These are phyloP conservation scores for Lactifluus piperatus DNA, from an alignment of 768 basidiomycete species.

Conservation along the genomic window DNA sequence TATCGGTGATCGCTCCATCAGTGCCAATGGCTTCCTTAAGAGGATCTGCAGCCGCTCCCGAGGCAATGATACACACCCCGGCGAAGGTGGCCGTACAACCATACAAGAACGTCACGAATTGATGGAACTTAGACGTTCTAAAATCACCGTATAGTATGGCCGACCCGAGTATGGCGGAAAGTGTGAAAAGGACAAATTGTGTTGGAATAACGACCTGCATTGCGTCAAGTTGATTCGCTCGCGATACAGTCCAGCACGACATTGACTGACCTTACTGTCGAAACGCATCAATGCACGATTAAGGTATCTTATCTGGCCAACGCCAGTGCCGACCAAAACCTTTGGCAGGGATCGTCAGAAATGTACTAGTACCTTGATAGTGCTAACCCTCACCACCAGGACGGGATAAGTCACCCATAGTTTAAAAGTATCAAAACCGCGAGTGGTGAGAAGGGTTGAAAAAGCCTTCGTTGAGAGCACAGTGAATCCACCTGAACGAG, in stretches of 20 bases:
- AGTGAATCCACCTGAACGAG: slow-evolving; percentile 66
- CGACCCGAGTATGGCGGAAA: slow-evolving; percentile 88
- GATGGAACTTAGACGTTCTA: slow-evolving; percentile 68
- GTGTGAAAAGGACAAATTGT: slow-evolving; percentile 91
- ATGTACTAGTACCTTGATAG: not conserved
- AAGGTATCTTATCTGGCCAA: slow-evolving; percentile 79
- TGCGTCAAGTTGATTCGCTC: not conserved
- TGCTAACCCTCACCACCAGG: slow-evolving; percentile 44
- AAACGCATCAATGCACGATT: slow-evolving; percentile 88
- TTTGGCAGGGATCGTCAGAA: slow-evolving; percentile 22
- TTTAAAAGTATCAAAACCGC: slow-evolving; percentile 69
- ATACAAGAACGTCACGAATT: slow-evolving; percentile 76
- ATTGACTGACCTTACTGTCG: slow-evolving; percentile 64
- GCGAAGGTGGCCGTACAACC: slow-evolving; percentile 84
- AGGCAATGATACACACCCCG: slow-evolving; percentile 85
- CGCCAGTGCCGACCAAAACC: slow-evolving; percentile 64
- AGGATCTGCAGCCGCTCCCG: slow-evolving; percentile 34
- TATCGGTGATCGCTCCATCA: slow-evolving; percentile 24
- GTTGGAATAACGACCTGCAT: slow-evolving; percentile 80
- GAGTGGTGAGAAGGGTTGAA: slow-evolving; percentile 72
- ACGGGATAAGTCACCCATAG: slow-evolving; percentile 81
- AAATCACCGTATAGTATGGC: slow-evolving; percentile 95
- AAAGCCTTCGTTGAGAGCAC: slow-evolving; percentile 91
- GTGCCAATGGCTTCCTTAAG: slow-evolving; percentile 22
- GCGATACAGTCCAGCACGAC: not conserved